A percentile compares a stretch with the other conserved stretches of the same genome.
phyloP scores from a whole-genome alignment of 768 basidiomycete species.

The Daedaleopsis nitida region DNA sequence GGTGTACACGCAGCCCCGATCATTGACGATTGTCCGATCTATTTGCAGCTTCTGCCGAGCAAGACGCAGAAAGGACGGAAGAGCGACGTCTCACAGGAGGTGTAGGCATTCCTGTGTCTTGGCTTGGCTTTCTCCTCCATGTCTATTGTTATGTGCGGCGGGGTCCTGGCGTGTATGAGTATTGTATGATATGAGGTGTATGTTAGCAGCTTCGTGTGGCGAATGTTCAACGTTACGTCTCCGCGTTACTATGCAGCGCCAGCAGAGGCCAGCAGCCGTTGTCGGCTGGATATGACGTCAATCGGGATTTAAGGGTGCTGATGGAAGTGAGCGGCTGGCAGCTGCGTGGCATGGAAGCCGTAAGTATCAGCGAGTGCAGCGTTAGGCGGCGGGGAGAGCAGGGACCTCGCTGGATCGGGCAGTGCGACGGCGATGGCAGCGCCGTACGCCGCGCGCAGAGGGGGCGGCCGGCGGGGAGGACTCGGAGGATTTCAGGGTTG shows the following conservation, averaged over 20 bases:
- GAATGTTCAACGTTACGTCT: slow-evolving; percentile 2
- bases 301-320: slow-evolving; percentile 12
- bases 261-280: background rate
- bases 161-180: slow-evolving; percentile 9
- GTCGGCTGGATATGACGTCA: slow-evolving; percentile 20
- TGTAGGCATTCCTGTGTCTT: background rate
- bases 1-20: background rate
- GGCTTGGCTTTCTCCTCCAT: background rate
- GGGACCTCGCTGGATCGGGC: no score
- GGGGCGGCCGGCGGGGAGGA: no score
- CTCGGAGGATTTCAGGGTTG: slow-evolving; percentile 4
- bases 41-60: slow-evolving; percentile 40
- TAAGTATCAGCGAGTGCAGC: no score
- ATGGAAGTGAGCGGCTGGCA: background rate
- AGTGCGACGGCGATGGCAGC: background rate
- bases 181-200: background rate
- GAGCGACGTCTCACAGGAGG: slow-evolving; percentile 22
- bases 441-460: no score
- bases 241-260: background rate
- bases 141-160: background rate
- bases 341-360: background rate
- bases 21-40: background rate
- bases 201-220: background rate
- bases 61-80: slow-evolving; percentile 58
- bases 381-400: no score